Conservation (phyloP, 805 yeast genomes). For the Metschnikowia vanudenii region DNA sequence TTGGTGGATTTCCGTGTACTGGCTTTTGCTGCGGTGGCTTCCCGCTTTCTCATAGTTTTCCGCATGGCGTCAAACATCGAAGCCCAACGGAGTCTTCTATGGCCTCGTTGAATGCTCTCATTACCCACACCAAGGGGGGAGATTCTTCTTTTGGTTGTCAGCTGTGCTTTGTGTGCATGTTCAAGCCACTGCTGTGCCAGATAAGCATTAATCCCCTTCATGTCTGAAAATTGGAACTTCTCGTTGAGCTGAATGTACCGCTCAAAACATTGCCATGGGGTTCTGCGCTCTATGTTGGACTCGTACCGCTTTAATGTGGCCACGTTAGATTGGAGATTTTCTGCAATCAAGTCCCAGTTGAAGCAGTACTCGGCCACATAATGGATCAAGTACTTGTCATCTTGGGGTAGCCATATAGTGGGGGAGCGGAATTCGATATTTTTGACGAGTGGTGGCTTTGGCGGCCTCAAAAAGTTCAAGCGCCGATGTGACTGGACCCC, state of each 20-base stretch:
- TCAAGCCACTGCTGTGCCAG: constrained; percentile 90
- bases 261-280: constrained; percentile 99
- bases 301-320: constrained; percentile 60
- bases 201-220: constrained; percentile 82
- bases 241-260: constrained; percentile 91
- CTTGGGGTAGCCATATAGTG: constrained; percentile 94
- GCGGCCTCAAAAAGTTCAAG: constrained; percentile 73
- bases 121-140: constrained; percentile 92
- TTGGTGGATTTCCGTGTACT: constrained; percentile 21
- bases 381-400: constrained; percentile 75
- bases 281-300: constrained; percentile 89
- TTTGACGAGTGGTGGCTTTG: constrained; percentile 82
- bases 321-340: constrained; percentile 66
- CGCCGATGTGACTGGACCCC: constrained; percentile 51
- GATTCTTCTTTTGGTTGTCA: constrained; percentile 81
- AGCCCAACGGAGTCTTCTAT: constrained; percentile 88
- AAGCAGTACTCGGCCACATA: constrained; percentile 83
- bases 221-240: constrained; percentile 78
- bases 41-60: constrained; percentile 86
- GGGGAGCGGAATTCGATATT: constrained; percentile 84
- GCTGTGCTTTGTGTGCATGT: constrained; percentile 84
- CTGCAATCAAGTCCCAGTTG: constrained; percentile 91
- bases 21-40: constrained; percentile 49
- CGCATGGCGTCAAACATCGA: constrained; percentile 95
- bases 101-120: constrained; percentile 92